phyloP scores from a whole-genome alignment of 441 rosid genomes.

The Lepidium campestre region DNA sequence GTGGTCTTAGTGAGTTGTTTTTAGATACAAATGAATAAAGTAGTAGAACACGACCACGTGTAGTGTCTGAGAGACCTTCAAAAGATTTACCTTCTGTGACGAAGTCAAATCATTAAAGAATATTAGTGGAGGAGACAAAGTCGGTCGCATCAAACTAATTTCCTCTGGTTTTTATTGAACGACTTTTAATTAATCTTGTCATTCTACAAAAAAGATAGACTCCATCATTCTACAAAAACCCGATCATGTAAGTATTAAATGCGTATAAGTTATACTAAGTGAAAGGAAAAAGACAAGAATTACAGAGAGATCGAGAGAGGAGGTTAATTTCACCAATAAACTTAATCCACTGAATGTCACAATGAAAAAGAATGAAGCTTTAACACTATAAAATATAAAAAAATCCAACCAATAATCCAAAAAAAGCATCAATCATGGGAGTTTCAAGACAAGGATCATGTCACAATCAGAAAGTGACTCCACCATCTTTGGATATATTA shows the following conservation, averaged over 20 bases:
- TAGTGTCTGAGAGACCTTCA: not conserved
- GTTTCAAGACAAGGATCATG: constrained; percentile 17
- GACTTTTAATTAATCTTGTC: not conserved
- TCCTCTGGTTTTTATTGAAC: not conserved
- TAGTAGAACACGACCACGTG: not conserved
- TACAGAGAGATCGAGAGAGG: not conserved
- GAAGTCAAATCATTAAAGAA: not conserved
- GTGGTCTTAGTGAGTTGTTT: too few relatives aligned
- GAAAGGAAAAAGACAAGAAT: constrained; percentile 6
- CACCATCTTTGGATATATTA: not conserved
- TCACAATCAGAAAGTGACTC: constrained; percentile 25
- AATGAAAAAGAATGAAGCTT: not conserved
- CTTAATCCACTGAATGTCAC: not conserved
- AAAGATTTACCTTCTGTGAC: constrained; percentile 2
- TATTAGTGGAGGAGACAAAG: not conserved
- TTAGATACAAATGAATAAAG: not conserved
- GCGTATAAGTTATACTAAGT: not conserved
- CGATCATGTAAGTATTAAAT: not conserved
- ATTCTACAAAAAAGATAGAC: not conserved
- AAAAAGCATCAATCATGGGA: constrained; percentile 12
- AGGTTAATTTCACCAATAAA: constrained; percentile 5
- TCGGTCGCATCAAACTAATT: not conserved
- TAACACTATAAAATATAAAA: not conserved
- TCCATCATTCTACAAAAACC: not conserved
- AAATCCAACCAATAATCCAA: constrained; percentile 6